These are phyloP conservation scores for Filosporella fistucella DNA, from an alignment of 495 filamentous ascomycete species.

Conservation along the genomic window DNA sequence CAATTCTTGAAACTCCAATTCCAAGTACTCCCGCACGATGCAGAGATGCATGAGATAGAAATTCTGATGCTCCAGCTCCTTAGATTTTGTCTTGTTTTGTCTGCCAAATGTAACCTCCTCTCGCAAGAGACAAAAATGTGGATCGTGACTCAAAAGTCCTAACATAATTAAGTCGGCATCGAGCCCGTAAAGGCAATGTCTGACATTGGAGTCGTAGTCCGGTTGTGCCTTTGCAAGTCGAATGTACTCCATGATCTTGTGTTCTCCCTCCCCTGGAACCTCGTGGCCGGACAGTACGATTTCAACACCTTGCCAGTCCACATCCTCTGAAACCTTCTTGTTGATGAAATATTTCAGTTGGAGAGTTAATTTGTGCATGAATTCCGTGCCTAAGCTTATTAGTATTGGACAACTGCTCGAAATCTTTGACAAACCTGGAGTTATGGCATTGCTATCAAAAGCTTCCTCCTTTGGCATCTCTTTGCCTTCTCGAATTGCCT, in stretches of 20 bases:
- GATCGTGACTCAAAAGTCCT: conserved; percentile 93
- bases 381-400: conserved; percentile 60
- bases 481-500: conserved; percentile 80
- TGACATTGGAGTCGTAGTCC: conserved; percentile 88
- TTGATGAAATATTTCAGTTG: conserved; percentile 98
- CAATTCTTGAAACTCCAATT: conserved; percentile 93
- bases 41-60: conserved; percentile 98
- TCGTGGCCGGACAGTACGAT: conserved; percentile 97
- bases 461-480: conserved; percentile 93
- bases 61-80: conserved; percentile 97
- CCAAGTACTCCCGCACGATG: conserved; percentile 94
- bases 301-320: conserved; percentile 94
- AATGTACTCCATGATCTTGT: conserved; percentile 99
- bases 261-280: conserved; percentile 97
- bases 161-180: conserved; percentile 99
- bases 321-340: conserved; percentile 97
- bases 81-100: conserved; percentile 77
- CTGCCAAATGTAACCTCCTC: conserved; percentile 98
- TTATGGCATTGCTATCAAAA: conserved; percentile 99
- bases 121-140: conserved; percentile 93
- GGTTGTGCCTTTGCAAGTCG: conserved; percentile 92
- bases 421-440: conserved; percentile 45
- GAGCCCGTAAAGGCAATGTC: conserved; percentile 95
- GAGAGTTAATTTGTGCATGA: conserved; percentile 91
- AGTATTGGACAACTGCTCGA: conserved; percentile 3